These are phyloP conservation scores for Citrus unshiu DNA, from an alignment of 345 rosid genomes.

Conservation along the genomic window DNA sequence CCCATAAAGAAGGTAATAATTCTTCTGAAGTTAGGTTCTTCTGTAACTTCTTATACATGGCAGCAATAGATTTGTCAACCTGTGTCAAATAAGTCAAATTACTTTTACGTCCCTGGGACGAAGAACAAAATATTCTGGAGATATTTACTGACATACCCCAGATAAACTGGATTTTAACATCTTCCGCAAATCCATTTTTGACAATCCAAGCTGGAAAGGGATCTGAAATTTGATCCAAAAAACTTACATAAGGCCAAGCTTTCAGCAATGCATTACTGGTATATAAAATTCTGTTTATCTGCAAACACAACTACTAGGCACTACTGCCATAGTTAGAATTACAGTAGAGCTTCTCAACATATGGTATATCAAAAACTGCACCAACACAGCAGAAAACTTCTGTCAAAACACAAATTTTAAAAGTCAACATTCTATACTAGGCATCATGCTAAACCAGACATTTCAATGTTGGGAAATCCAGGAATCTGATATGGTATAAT, in stretches of 20 bases:
- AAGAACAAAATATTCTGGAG: neutral
- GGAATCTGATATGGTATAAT: neutral
- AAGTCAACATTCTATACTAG: neutral
- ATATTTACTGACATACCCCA: conserved; percentile 51
- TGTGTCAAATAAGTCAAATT: conserved; percentile 19
- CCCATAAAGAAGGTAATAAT: conserved; percentile 92
- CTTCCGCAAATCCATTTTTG: conserved; percentile 87
- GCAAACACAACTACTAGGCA: neutral
- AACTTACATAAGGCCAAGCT: neutral
- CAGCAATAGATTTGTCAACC: conserved; percentile 86
- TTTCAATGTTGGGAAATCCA: neutral
- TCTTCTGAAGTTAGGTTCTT: conserved; percentile 92
- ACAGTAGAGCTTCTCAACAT: neutral
- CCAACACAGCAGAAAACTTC: neutral
- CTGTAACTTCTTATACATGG: conserved; percentile 96
- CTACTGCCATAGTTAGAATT: neutral
- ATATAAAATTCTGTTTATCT: neutral
- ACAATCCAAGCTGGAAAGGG: conserved; percentile 88
- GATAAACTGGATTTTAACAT: conserved; percentile 78
- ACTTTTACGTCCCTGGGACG: neutral
- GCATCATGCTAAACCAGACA: neutral
- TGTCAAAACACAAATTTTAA: neutral
- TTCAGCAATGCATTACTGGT: neutral
- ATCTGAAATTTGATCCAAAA: conserved; percentile 46
- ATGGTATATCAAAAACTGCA: neutral